phyloP scores from a whole-genome alignment of 192 early-diverging fungal species.

The Gonapodya prolifera region DNA sequence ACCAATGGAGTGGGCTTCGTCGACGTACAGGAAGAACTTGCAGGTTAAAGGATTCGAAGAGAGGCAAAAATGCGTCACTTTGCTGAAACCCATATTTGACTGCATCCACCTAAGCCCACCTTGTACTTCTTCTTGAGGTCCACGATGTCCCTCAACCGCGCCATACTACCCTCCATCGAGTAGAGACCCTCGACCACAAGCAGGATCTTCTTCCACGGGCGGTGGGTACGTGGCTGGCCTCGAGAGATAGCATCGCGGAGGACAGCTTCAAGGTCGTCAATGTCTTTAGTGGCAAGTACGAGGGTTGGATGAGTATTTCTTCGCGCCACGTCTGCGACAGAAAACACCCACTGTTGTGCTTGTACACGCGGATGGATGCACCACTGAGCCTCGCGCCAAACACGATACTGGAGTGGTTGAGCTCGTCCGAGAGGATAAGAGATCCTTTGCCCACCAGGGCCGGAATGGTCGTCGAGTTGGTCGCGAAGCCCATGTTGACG shows the following conservation, averaged over 20 bases:
- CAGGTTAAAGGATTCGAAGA: not conserved
- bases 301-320: no score
- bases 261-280: slow-evolving; percentile 60
- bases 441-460: slow-evolving; percentile 52
- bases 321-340: no score
- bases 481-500: slow-evolving; percentile 94
- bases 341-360: not conserved
- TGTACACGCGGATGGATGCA: no score
- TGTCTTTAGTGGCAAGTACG: slow-evolving; percentile 94
- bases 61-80: not conserved
- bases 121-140: slow-evolving; percentile 84
- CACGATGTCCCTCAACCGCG: slow-evolving; percentile 75
- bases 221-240: slow-evolving; percentile 94
- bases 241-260: slow-evolving; percentile 80
- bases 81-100: not conserved
- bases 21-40: slow-evolving; percentile 85
- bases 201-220: slow-evolving; percentile 98
- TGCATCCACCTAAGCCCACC: no score
- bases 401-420: no score
- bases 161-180: slow-evolving; percentile 97
- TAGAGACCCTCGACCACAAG: slow-evolving; percentile 92
- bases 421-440: not conserved
- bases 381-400: not conserved
- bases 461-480: slow-evolving; percentile 89
- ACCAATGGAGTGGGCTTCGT: slow-evolving; percentile 96